Conservation (phyloP, 1,139 yeast species). For the Protomyces lactucae-debilis region DNA sequence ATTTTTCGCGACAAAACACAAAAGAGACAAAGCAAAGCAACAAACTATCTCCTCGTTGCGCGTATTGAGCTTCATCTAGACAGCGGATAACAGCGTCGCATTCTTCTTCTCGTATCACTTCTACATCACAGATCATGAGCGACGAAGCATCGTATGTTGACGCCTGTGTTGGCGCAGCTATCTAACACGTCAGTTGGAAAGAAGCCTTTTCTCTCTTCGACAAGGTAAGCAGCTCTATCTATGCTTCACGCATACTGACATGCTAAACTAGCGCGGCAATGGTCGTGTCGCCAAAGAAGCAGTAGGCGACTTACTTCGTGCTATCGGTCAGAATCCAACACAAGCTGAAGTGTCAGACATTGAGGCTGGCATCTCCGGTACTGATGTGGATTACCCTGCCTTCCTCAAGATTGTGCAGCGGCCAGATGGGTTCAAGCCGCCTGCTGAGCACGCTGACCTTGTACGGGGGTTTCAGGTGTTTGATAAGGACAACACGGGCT, state of each 20-base stretch:
- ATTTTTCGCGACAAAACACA: too few species aligned
- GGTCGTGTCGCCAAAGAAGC: slow-evolving; percentile 86
- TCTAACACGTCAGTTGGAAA: slow-evolving; percentile 36
- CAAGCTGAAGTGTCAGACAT: slow-evolving; percentile 72
- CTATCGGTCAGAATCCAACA: slow-evolving; percentile 98
- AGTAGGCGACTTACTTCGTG: slow-evolving; percentile 88
- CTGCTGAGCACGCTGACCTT: slow-evolving; percentile 94
- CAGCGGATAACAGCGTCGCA: too few species aligned
- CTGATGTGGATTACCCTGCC: slow-evolving; percentile 62
- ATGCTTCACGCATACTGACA: background rate
- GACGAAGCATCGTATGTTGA: slow-evolving; percentile 16
- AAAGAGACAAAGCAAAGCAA: too few species aligned
- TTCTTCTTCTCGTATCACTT: too few species aligned
- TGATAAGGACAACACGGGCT: slow-evolving; percentile 92
- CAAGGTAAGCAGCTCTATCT: slow-evolving; percentile 41
- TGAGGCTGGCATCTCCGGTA: slow-evolving; percentile 44
- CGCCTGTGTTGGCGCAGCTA: background rate
- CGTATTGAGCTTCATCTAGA: too few species aligned
- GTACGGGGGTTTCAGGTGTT: slow-evolving; percentile 96
- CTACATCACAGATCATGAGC: background rate
- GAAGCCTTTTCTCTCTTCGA: slow-evolving; percentile 97
- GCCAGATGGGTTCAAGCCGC: slow-evolving; percentile 83
- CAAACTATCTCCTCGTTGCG: too few species aligned
- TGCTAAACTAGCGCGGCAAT: slow-evolving; percentile 57
- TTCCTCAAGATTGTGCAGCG: slow-evolving; percentile 74